Evolutionary conservation across 192 early-diverging fungal species (phyloP).

Genomic region (Coemansia umbellata): DNA sequence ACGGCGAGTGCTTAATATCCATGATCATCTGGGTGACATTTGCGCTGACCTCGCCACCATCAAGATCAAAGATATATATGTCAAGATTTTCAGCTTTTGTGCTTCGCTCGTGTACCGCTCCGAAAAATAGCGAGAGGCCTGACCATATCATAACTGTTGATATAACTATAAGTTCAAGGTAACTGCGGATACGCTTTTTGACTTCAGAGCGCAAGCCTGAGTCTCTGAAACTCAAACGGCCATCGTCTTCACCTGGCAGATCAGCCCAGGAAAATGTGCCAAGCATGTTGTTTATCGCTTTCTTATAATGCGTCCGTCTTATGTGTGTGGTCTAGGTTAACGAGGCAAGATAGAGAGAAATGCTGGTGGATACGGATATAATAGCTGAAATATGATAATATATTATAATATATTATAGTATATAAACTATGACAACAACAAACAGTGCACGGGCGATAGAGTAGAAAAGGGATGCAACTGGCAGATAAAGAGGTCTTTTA

Average conservation of each 20-base stretch:
- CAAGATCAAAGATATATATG: slow-evolving; percentile 38
- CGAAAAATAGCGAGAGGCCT: slow-evolving; percentile 35
- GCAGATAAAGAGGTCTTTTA: too few species aligned
- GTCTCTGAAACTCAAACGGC: slow-evolving; percentile 19
- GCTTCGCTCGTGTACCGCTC: slow-evolving; percentile 33
- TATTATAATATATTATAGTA: too few species aligned
- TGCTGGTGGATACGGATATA: not conserved
- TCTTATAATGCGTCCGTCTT: not conserved
- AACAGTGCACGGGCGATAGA: too few species aligned
- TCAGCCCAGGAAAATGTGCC: slow-evolving; percentile 23
- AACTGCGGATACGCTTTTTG: slow-evolving; percentile 14
- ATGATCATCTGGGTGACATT: slow-evolving; percentile 31
- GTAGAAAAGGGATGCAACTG: too few species aligned
- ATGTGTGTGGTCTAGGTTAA: not conserved
- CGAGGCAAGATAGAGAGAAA: too few species aligned
- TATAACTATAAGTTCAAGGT: slow-evolving; percentile 16
- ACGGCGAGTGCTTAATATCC: slow-evolving; percentile 2
- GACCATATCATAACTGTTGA: slow-evolving; percentile 36
- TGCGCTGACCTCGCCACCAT: slow-evolving; percentile 32
- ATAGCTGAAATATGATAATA: too few species aligned
- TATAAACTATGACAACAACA: too few species aligned
- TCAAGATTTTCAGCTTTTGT: slow-evolving; percentile 25
- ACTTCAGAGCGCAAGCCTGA: slow-evolving; percentile 14
- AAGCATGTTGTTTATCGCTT: too few species aligned
- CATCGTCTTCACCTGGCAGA: slow-evolving; percentile 24